These are phyloP conservation scores for Metschnikowia matae DNA, from an alignment of 805 yeast species.

Conservation along the genomic window DNA sequence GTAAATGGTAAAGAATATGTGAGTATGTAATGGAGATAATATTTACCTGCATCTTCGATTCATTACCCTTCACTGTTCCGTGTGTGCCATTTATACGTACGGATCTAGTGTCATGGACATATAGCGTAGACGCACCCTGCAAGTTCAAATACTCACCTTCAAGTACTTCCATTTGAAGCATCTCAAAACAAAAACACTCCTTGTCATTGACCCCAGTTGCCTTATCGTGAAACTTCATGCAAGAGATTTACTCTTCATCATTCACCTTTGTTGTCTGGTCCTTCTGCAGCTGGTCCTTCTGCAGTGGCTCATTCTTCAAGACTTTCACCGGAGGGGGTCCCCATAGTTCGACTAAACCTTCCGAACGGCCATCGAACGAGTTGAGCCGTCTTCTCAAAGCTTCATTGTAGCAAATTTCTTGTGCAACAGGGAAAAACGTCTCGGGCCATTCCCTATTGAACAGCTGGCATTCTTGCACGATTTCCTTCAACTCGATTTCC, in stretches of 20 bases:
- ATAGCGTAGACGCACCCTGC: not conserved
- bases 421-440: conserved; percentile 69
- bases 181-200: too few species aligned
- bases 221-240: too few species aligned
- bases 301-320: too few species aligned
- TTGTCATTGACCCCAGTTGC: too few species aligned
- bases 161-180: too few species aligned
- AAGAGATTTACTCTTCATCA: too few species aligned
- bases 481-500: conserved; percentile 75
- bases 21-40: not conserved
- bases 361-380: conserved; percentile 40
- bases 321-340: not conserved
- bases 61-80: not conserved
- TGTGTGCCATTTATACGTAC: not conserved
- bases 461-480: conserved; percentile 69
- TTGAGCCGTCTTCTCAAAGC: conserved; percentile 75
- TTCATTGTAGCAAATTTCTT: conserved; percentile 88
- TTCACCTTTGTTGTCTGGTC: too few species aligned
- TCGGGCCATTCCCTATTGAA: conserved; percentile 79
- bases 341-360: conserved; percentile 35
- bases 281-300: too few species aligned
- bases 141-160: too few species aligned
- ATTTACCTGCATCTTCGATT: not conserved
- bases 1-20: not conserved
- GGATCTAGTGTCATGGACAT: not conserved